phyloP scores from a whole-genome alignment of 441 rosid species.

The Adansonia grandidieri region DNA sequence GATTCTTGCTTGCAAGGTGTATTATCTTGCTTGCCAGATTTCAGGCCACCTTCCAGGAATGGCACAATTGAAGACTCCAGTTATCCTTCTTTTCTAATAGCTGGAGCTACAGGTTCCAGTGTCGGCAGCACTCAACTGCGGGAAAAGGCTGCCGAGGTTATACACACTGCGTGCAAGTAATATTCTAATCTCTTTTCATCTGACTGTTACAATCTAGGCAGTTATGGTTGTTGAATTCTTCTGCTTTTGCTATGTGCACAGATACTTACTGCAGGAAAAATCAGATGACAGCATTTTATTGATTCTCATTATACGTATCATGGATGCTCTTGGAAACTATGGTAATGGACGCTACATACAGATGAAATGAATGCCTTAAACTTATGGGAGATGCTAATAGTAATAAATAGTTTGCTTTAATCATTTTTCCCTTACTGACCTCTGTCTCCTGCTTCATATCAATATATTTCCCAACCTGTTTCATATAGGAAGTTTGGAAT shows the following conservation, averaged over 20 bases:
- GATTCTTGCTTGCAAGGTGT: conserved; percentile 98
- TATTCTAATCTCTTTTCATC: conserved; percentile 34
- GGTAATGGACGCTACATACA: conserved; percentile 54
- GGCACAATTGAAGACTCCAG: conserved; percentile 59
- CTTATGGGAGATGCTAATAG: conserved; percentile 18
- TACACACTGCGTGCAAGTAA: conserved; percentile 96
- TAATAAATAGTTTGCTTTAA: conserved; percentile 14
- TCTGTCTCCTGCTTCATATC: conserved; percentile 18
- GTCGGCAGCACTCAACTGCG: conserved; percentile 90
- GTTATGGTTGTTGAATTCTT: conserved; percentile 35
- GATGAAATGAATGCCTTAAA: conserved; percentile 33
- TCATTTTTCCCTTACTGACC: conserved; percentile 5
- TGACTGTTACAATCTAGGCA: conserved; percentile 4
- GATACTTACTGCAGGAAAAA: conserved; percentile 89
- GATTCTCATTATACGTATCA: conserved; percentile 84
- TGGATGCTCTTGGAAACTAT: conserved; percentile 96
- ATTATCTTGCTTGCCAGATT: conserved; percentile 99
- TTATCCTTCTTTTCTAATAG: conserved; percentile 79
- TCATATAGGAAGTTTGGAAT: conserved; percentile 89
- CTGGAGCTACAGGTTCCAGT: conserved; percentile 93
- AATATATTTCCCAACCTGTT: conserved; percentile 27
- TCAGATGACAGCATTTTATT: conserved; percentile 99
- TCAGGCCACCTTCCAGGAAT: conserved; percentile 78
- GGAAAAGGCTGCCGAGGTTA: conserved; percentile 84
- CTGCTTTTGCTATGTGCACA: conserved; percentile 43